Base-by-base conservation (phyloP, 169 alveolate species). In the Cryptosporidium parvum region DNA sequence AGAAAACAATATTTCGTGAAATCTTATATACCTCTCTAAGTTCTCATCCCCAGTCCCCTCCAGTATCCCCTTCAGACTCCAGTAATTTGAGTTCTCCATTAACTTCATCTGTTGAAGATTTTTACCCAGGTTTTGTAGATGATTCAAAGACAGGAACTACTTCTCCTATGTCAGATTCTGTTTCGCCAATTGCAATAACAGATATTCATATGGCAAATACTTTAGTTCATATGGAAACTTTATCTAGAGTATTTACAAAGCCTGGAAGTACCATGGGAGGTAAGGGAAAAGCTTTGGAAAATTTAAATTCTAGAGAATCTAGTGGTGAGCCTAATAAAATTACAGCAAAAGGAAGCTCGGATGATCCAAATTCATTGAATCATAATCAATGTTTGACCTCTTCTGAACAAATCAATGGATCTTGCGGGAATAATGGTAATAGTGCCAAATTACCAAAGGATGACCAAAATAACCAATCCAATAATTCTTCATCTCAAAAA, bases 1-100 rank as follows among this genome's bases (percentile, higher is more conserved):
- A 91, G 68, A 91, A 91, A 39, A 91, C 92, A 1, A 86, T 91
- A 51, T 91, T 91, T 72, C 71, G 92, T 23, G 93, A 91, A 61
- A 73, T 91, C 53, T 51, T 80, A 18, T 80, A 80, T 62, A 65
- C 89, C 39, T 44, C 89, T 14, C 31, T 80, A 31, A 67, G 29
- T 39, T 42, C 69, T 26, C 72, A 65, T 65, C 6, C 26, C 53
- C 89, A 80, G 9, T 80, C 89, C 12, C 67, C 89, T 35, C 72
- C 75, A n/a, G 35, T 80, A 1, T 80, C 89, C 62, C 58, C 62
- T 10, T 44, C 35, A 3, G 68, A n/a, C 14, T 39, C 67, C 16
- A 45, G 42, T 26, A 37, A 42, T 12, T 23, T 52, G 7, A 35
- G 37, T 23, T 48, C 44, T 1, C 33, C 75, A 12, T 16, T 48